A percentile compares a stretch with the other conserved stretches of the same genome.
These are phyloP conservation scores for Periglandula ipomoeae DNA, from an alignment of 2,329 filamentous ascomycete species.

Conservation along the genomic window DNA sequence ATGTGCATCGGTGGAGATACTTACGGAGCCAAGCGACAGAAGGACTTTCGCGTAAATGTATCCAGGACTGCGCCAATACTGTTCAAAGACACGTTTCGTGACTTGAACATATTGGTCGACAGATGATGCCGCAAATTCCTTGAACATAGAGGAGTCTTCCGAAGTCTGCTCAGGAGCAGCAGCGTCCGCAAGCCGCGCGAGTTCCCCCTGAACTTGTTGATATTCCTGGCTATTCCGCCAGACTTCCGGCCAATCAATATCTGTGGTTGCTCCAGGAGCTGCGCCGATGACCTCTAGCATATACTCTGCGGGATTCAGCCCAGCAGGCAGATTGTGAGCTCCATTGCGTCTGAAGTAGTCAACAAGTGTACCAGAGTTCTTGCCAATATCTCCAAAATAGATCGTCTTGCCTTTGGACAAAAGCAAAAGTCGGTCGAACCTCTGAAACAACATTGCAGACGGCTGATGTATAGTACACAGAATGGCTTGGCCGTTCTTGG, in stretches of 20 bases:
- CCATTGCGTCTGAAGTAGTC: conserved; percentile 70
- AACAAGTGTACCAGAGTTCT: conserved; percentile 58
- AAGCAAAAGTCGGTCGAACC: conserved; percentile 76
- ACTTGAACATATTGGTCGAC: conserved; percentile 57
- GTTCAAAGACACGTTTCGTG: conserved; percentile 68
- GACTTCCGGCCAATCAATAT: conserved; percentile 55
- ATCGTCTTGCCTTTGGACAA: conserved; percentile 66
- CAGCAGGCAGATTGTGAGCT: conserved; percentile 52
- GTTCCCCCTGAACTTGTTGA: conserved; percentile 43
- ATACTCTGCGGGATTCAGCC: conserved; percentile 75
- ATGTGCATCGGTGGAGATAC: too few species aligned
- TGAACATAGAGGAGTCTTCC: conserved; percentile 48
- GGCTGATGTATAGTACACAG: conserved; percentile 98
- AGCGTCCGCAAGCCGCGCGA: conserved; percentile 27
- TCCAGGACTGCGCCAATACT: conserved; percentile 83
- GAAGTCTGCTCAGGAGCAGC: conserved; percentile 9
- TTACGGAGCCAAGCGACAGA: conserved; percentile 54
- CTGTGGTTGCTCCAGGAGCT: conserved; percentile 52
- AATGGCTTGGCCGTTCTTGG: conserved; percentile 81
- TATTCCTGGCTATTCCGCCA: conserved; percentile 54
- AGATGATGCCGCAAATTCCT: conserved; percentile 80
- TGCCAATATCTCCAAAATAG: conserved; percentile 73
- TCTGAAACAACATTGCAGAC: conserved; percentile 89
- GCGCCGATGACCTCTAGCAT: conserved; percentile 59
- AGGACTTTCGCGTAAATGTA: conserved; percentile 80